Base-by-base conservation (phyloP, 441 rosid genomes). In the Euphorbia corollata region DNA sequence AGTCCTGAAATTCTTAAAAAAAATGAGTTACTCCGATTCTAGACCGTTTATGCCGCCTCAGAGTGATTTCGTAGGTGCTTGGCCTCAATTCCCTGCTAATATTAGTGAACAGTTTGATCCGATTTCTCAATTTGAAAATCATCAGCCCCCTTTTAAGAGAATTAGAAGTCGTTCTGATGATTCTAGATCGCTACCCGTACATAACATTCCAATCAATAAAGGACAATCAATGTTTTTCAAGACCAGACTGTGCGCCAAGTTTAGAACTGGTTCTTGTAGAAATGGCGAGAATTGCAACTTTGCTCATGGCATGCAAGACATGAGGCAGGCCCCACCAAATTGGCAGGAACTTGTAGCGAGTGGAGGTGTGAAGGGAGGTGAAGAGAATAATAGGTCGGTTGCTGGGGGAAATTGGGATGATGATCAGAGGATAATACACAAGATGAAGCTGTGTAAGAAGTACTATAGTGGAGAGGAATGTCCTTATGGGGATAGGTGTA, bases 361-460 rank as follows among this genome's bases (percentile, higher is more conserved):
- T 27, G 32, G 32, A 27, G 32, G 32, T 27, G 32, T 27, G 32
- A 27, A 27, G 32, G 32, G 32, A 27, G 79, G 68, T 0, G 76
- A 65, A 0, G 85, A 89, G 19, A 91, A 89, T 36, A 84, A 75
- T 58, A 77, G 77, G 27, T 71, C 82, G 18, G 53, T 74, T 16
- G 1, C 32, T 27, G 32, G 32, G 32, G 86, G 78, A 68, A 86
- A 77, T 75, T 84, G 97, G 97, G 96, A 94, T 24, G 98, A 91
- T 65, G 99, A 94, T 80, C 92, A 86, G 71, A 89, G 86, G 83
- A 87, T 94, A 20, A 94, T 94, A 68, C 90, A 84, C 73, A 85
- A 85, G 85, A 85, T 89, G 99, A 94, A 91, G 81, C 84, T 94
- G 27, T 94, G 97, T 68, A 91, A 89, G 87, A 94, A 88, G 82